These are phyloP conservation scores for Aspergillus conjunctus DNA, from an alignment of 495 filamentous ascomycete genomes.

Conservation along the genomic window DNA sequence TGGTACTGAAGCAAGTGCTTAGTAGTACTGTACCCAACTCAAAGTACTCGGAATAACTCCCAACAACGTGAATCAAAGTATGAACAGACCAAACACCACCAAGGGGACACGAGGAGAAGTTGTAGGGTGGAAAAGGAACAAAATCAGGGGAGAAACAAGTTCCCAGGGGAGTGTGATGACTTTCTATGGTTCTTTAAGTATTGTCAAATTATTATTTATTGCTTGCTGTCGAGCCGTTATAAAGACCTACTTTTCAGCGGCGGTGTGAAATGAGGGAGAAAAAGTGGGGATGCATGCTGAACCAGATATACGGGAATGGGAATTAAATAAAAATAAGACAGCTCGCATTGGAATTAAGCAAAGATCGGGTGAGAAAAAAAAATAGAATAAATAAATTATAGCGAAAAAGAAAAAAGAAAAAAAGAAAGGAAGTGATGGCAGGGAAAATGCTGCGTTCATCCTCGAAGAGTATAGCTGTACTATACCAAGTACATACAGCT, in stretches of 20 bases:
- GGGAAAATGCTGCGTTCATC: not conserved
- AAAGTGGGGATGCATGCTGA: not conserved
- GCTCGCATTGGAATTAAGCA: not conserved
- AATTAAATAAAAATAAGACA: conserved; percentile 4
- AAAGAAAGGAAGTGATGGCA: not conserved
- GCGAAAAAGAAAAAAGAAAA: not conserved
- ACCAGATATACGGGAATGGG: not conserved
- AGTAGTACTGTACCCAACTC: too few species aligned
- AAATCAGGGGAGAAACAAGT: conserved; percentile 11
- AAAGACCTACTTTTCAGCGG: not conserved
- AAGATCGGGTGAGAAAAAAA: not conserved
- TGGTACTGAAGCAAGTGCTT: not conserved
- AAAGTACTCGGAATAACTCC: not conserved
- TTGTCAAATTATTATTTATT: conserved; percentile 14
- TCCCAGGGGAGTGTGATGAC: not conserved
- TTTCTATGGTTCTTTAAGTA: conserved; percentile 7
- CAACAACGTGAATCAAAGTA: conserved; percentile 5
- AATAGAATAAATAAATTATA: conserved; percentile 8
- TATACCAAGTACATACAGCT: too few species aligned
- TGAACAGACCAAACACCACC: conserved; percentile 1
- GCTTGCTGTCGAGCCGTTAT: conserved; percentile 11
- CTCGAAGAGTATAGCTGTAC: too few species aligned
- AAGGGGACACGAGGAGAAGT: not conserved
- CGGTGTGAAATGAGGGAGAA: conserved; percentile 14
- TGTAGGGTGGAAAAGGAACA: conserved; percentile 13